Evolutionary conservation across 2,329 filamentous ascomycete genomes (phyloP), one percentile per base, ranked within the genome.

Genomic region (Diaporthe helianthi): DNA sequence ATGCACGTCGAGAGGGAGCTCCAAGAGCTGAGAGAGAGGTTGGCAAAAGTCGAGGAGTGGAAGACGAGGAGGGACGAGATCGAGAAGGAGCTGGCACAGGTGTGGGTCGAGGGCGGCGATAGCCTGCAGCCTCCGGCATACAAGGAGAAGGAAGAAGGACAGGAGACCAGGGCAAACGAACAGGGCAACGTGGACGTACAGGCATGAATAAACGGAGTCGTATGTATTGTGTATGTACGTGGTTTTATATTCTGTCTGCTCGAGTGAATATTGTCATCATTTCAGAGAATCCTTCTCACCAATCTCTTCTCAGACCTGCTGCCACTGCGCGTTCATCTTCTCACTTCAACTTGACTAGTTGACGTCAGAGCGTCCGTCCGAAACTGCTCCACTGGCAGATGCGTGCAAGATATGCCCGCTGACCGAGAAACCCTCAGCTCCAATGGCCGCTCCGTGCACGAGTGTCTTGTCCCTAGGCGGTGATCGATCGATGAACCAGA

Each of bases 1-100:
- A 90, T 94, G 79, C 92, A 93, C 26, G 94, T 98, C 9, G 94
- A 98, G 82, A 93, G 93, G 78, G 96, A 99, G 79, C 83, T 98
- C 19, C 87, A 92, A 61, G 93, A 98, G 73, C 85, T 99, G 52
- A 89, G 91, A 36, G 93, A 95, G 78, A 86, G 92, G 29, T 83
- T 99, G 9, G 86, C 89, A 13, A 90, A 93, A 79, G 95, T 98
- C 0, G 92, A 95, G 66, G 86, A 90, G 74, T 97, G 93, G 93
- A 93, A 95, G 83, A 81, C 82, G 73, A 86, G 96, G 63, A 88
- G 89, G 44, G 86, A 89, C 63, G 92, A 94, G 78, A 97, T 99
- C 75, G 94, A 98, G 76, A 81, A 81, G 52, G 95, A 99, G 81
- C 82, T 99, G 69, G 89, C 84, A 31, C 82, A 85, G 73, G 87